Evolutionary conservation across 2,329 filamentous ascomycete species (phyloP).

Genomic region (Dactylonectria estremocensis): DNA sequence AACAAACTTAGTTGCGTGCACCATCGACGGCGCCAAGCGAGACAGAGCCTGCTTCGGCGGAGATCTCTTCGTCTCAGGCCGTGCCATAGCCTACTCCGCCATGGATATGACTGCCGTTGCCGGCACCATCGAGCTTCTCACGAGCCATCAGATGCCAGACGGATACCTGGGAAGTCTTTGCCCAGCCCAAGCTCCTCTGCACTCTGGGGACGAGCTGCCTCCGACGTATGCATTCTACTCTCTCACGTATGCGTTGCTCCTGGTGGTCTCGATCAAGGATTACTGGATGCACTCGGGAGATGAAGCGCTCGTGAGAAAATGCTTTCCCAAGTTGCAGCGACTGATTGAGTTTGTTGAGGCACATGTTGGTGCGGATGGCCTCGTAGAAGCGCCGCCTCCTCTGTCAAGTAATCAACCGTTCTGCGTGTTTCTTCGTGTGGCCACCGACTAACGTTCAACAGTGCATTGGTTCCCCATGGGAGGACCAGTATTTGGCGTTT

Average conservation of each 20-base stretch:
- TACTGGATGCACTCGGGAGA: conserved; percentile 17
- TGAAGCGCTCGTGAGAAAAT: not conserved
- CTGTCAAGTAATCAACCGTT: not conserved
- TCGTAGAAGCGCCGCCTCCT: not conserved
- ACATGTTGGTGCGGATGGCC: not conserved
- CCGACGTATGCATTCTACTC: conserved; percentile 10
- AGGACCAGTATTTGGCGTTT: conserved; percentile 12
- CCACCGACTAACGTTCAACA: not conserved
- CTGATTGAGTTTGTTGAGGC: not conserved
- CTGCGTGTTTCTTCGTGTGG: not conserved
- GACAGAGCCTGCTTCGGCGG: conserved; percentile 16
- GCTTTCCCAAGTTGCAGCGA: not conserved
- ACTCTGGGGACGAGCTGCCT: not conserved
- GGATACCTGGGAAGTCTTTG: conserved; percentile 11
- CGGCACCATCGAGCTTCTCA: not conserved
- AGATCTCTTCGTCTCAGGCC: conserved; percentile 9
- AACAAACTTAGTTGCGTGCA: conserved; percentile 8
- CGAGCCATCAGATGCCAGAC: conserved; percentile 3
- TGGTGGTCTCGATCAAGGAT: conserved; percentile 7
- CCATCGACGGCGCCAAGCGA: conserved; percentile 14
- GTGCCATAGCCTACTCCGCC: conserved; percentile 5
- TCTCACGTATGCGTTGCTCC: conserved; percentile 7
- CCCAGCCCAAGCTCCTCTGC: not conserved
- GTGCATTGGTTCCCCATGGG: conserved; percentile 16
- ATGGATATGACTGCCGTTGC: not conserved